Conservation (phyloP, 441 rosid species). For the Rhodomyrtus psidioides region DNA sequence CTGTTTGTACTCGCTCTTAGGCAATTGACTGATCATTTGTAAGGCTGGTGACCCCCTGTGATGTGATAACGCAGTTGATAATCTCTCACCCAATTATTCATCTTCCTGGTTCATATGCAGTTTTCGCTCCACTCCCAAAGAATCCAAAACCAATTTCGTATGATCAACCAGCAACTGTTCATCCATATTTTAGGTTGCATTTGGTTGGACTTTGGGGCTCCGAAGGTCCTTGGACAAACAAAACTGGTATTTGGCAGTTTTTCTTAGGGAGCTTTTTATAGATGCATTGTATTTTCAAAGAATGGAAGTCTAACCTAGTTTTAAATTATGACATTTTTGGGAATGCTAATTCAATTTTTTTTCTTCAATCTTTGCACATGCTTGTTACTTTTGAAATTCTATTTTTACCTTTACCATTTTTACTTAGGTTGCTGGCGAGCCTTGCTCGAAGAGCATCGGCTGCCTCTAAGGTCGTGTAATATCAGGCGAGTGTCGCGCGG, state of each 20-base stretch:
- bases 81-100: not conserved
- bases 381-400: not conserved
- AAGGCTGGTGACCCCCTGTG: not conserved
- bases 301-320: not conserved
- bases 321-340: not conserved
- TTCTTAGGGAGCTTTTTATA: not conserved
- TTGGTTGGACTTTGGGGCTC: no score
- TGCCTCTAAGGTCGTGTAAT: not conserved
- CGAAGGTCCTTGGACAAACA: not conserved
- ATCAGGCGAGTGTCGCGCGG: not conserved
- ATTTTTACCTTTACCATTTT: not conserved
- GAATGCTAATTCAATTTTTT: not conserved
- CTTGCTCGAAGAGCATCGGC: not conserved
- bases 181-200: not conserved
- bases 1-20: not conserved
- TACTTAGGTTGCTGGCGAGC: not conserved
- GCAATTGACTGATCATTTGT: not conserved
- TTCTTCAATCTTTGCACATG: not conserved
- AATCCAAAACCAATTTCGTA: not conserved
- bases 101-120: not conserved
- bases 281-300: not conserved
- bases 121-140: not conserved
- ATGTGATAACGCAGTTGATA: not conserved
- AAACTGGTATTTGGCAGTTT: not conserved
- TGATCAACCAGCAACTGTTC: not conserved